Percentiles rank a stretch among this genome's conserved stretches.
These are phyloP conservation scores for Neofusicoccum umdonicola DNA, from an alignment of 2,329 filamentous ascomycete genomes.

Conservation along the genomic window DNA sequence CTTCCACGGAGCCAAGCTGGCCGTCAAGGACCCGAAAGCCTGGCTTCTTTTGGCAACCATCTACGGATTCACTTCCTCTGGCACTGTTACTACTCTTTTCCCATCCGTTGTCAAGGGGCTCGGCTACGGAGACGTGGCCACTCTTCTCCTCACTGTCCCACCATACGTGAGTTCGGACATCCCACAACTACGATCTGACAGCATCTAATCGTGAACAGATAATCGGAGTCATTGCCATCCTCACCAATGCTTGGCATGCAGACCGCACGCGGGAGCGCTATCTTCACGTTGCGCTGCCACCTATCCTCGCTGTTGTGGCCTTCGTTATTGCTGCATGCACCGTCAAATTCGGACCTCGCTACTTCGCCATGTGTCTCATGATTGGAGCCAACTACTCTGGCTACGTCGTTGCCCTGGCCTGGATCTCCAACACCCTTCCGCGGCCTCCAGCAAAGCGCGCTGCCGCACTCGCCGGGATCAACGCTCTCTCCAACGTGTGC, in stretches of 20 bases:
- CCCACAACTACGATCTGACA: neutral
- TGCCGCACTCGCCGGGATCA: slow-evolving; percentile 56
- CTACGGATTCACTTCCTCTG: slow-evolving; percentile 35
- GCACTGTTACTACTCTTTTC: slow-evolving; percentile 34
- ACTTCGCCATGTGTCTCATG: slow-evolving; percentile 57
- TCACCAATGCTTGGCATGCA: slow-evolving; percentile 38
- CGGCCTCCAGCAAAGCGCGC: slow-evolving; percentile 56
- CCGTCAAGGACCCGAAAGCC: slow-evolving; percentile 32
- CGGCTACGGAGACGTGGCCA: slow-evolving; percentile 31
- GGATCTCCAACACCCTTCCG: slow-evolving; percentile 52
- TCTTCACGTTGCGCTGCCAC: slow-evolving; percentile 36
- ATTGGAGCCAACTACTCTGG: slow-evolving; percentile 26
- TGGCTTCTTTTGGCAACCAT: slow-evolving; percentile 36
- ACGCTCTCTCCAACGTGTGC: slow-evolving; percentile 49
- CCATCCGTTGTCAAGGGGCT: slow-evolving; percentile 28
- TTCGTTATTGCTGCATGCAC: slow-evolving; percentile 32
- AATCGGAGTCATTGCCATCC: slow-evolving; percentile 32
- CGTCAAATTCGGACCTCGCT: slow-evolving; percentile 51
- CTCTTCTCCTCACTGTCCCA: slow-evolving; percentile 33
- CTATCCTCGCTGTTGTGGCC: slow-evolving; percentile 27
- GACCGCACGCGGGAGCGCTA: slow-evolving; percentile 42
- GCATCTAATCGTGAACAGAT: slow-evolving; percentile 32
- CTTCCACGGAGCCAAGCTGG: slow-evolving; percentile 32
- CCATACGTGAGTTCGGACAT: slow-evolving; percentile 20
- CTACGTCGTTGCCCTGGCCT: slow-evolving; percentile 58